These are phyloP conservation scores for Heliocybe sulcata DNA, from an alignment of 1,284 basidiomycete genomes.

Conservation along the genomic window DNA sequence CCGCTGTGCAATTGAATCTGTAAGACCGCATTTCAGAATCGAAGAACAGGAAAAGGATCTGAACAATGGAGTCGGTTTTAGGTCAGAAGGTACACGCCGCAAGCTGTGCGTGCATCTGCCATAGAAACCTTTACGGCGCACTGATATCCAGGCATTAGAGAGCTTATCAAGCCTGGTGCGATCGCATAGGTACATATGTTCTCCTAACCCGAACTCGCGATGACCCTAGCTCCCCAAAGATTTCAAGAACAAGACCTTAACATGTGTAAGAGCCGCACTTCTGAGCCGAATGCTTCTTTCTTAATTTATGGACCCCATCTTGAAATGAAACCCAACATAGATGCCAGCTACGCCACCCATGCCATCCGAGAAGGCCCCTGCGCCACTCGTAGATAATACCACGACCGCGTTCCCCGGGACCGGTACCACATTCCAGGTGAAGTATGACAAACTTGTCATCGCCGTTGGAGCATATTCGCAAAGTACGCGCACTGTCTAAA, in stretches of 20 bases:
- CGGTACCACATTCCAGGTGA: conserved; percentile 34
- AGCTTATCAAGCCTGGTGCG: conserved; percentile 29
- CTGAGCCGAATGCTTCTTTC: not conserved
- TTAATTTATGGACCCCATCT: conserved; percentile 3
- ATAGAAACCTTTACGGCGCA: not conserved
- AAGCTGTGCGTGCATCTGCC: conserved; percentile 31
- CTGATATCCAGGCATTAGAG: conserved; percentile 5
- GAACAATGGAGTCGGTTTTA: conserved; percentile 1
- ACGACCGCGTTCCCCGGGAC: not conserved
- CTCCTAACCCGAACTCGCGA: not conserved
- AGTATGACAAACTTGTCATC: conserved; percentile 80
- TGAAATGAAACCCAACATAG: no score
- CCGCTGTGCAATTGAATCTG: conserved; percentile 75
- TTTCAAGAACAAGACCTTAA: conserved; percentile 1
- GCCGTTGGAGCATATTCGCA: conserved; percentile 75
- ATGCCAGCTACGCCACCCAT: conserved; percentile 57
- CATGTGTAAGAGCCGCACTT: not conserved
- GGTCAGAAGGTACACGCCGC: not conserved
- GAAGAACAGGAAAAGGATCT: not conserved
- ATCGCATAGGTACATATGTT: conserved; percentile 33
- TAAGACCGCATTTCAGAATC: conserved; percentile 28
- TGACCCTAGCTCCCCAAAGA: not conserved
- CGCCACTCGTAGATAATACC: not conserved
- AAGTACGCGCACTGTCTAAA: no score
- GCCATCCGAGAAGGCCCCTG: conserved; percentile 18